phyloP scores from a whole-genome alignment of 164 flowering plant genomes.

The Annona cherimola region DNA sequence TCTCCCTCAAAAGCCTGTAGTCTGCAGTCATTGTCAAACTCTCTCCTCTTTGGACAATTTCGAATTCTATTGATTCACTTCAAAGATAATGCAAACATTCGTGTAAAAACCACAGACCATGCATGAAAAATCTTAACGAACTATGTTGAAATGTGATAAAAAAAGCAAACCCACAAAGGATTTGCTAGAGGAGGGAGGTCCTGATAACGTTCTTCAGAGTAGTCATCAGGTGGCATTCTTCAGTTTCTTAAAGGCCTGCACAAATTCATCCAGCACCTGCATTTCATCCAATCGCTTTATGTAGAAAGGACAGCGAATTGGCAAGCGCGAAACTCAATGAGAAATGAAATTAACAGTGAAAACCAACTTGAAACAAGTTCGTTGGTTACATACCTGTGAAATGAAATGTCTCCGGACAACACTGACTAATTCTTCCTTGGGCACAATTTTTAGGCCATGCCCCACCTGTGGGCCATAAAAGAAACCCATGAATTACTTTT shows the following conservation, averaged over 20 bases:
- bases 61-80: no score
- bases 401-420: slow-evolving; percentile 88
- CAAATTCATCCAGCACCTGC: slow-evolving; percentile 79
- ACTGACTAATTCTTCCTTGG: slow-evolving; percentile 78
- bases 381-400: slow-evolving; percentile 62
- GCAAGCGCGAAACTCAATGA: neutral
- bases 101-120: neutral
- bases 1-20: no score
- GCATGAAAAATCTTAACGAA: neutral
- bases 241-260: slow-evolving; percentile 71
- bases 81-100: neutral
- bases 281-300: slow-evolving; percentile 88
- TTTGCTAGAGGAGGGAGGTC: slow-evolving; percentile 32
- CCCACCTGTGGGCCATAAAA: neutral
- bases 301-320: slow-evolving; percentile 14
- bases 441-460: slow-evolving; percentile 35
- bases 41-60: no score
- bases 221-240: slow-evolving; percentile 57
- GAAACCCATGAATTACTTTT: neutral
- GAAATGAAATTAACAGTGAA: neutral
- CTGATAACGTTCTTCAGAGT: slow-evolving; percentile 9
- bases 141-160: neutral
- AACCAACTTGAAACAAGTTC: neutral
- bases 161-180: slow-evolving; percentile 22
- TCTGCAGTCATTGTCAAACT: no score